A percentile compares a stretch with the other conserved stretches of the same genome.
Evolutionary conservation across 2,329 filamentous ascomycete genomes (phyloP).

Genomic region (Diplodia scrobiculata): DNA sequence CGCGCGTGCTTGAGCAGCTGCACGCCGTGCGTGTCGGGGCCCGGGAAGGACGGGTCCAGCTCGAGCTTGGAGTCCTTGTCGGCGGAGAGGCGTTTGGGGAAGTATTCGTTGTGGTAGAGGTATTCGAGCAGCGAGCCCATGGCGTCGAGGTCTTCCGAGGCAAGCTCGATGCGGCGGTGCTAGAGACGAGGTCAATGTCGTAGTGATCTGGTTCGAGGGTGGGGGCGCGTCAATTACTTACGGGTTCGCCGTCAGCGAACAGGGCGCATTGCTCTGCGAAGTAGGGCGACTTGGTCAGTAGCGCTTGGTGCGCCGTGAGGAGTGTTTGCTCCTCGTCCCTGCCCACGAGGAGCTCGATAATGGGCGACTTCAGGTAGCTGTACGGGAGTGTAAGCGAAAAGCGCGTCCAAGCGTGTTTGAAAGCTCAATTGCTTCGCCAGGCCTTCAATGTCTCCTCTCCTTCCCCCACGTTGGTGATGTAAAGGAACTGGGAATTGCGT

Average conservation of each 20-base stretch:
- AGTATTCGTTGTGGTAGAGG: constrained; percentile 85
- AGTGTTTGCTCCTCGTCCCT: constrained; percentile 61
- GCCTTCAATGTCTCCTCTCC: not conserved
- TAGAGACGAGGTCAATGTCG: constrained; percentile 34
- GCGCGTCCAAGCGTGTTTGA: not conserved
- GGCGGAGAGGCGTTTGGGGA: constrained; percentile 64
- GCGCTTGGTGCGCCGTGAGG: constrained; percentile 76
- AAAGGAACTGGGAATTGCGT: not conserved
- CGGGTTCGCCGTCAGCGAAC: constrained; percentile 62
- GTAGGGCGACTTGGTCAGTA: constrained; percentile 73
- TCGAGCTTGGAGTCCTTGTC: constrained; percentile 69
- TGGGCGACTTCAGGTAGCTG: constrained; percentile 54
- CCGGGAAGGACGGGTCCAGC: constrained; percentile 64
- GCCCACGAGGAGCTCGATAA: constrained; percentile 51
- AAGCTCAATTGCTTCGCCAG: not conserved
- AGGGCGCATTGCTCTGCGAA: constrained; percentile 65
- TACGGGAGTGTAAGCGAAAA: not conserved
- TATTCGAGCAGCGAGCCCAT: constrained; percentile 80
- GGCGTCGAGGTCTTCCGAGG: constrained; percentile 68
- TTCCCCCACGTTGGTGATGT: too few species aligned
- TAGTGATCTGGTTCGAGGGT: constrained; percentile 28
- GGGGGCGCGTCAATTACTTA: constrained; percentile 27
- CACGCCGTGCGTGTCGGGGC: constrained; percentile 73
- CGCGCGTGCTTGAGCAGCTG: constrained; percentile 87
- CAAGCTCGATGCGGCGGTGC: constrained; percentile 69